Base-by-base conservation (phyloP, 257 asterid species). In the Fraxinus anomala region DNA sequence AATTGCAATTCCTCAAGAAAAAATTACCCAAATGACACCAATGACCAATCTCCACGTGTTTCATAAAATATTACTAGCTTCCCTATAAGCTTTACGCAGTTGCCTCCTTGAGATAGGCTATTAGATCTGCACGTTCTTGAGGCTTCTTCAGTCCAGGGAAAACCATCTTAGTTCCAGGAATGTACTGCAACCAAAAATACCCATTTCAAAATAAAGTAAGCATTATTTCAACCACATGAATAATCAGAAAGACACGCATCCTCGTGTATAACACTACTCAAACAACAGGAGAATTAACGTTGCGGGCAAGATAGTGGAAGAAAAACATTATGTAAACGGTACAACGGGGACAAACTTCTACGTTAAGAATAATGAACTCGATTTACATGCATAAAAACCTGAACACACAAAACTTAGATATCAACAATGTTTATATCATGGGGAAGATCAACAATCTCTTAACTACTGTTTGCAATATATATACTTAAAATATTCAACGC, bases 121-220 rank as follows among this genome's bases (percentile, higher is more conserved):
- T 91, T 28, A 94, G 95, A 88, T 94, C 97, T 0, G 97, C 91
- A 5, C 97, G 95, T 0, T 94, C 98, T 83, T 91, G 91, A 63
- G 97, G 99, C 83, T 94, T 94, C 94, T 94, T 94, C 91, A 94
- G 82, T 33, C 99, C 99, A 37, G 99, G 99, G 86, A 94, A 94
- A 26, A 94, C 98, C 98, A 94, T 94, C 88, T 94, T 94, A 0
- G 98, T 92, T 77, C 97, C 97, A 63, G 97, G 97, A 40, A 94
- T 94, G 79, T 94, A 94, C 97, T 94, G 97, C 87, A 85, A 54
- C 73, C 36, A 76, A 72, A 56, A 65, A 37, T 28, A 36, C 42
- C 21, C 47, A 39, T 47, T 34, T 39, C 73, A 9, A 73, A 73
- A 59, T 21, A 5, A n/a, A 16, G n/a, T 1, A 47, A 47, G 21